Evolutionary conservation across 305 asterid genomes (phyloP), one percentile per base, ranked within the genome.

Genomic region (Plantago lanceolata): DNA sequence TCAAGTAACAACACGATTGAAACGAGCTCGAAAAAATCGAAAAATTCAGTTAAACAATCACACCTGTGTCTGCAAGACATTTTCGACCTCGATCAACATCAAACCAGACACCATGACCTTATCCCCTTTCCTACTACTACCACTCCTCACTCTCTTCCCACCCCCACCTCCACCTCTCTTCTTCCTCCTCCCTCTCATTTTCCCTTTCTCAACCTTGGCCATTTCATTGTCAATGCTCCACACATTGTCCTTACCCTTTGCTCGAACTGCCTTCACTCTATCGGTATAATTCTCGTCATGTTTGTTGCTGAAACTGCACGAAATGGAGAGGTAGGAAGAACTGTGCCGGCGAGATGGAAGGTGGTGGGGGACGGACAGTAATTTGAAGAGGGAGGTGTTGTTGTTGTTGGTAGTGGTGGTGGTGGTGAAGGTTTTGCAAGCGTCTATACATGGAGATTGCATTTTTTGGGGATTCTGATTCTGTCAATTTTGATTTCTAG

Each of bases 31-130:
- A 3, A 48, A 13, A 12, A 35, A 63, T 21, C 2, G 11, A 20
- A 54, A 21, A 59, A 56, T 62, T 21, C 51, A 24, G 3, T 24
- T 19, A 14, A 45, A 47, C 5, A 65, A 20, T 77, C n/a, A n/a
- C n/a, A 87, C 97, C 98, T 89, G 99, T 45, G 90, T 78, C 72
- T 93, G 99, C 64, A 93, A 74, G 68, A 93, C 86, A 8, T 83
- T 85, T 82, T 89, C 90, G 35, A 79, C 85, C 78, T 93, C 99
- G 85, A 83, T 76, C 37, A 93, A 76, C 95, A 89, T 87, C 65
- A 82, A 76, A 67, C 84, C 93, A 75, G 97, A 87, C 44, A 89
- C 82, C 83, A 84, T 71, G 75, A 84, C 85, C 76, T 74, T 77
- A 44, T 85, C 88, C 44, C 90, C 85, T 57, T 59, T 89, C 75